A percentile compares a stretch with the other conserved stretches of the same genome.
Conservation (phyloP, 2,329 filamentous ascomycete species). For the Claviceps cyperi region DNA sequence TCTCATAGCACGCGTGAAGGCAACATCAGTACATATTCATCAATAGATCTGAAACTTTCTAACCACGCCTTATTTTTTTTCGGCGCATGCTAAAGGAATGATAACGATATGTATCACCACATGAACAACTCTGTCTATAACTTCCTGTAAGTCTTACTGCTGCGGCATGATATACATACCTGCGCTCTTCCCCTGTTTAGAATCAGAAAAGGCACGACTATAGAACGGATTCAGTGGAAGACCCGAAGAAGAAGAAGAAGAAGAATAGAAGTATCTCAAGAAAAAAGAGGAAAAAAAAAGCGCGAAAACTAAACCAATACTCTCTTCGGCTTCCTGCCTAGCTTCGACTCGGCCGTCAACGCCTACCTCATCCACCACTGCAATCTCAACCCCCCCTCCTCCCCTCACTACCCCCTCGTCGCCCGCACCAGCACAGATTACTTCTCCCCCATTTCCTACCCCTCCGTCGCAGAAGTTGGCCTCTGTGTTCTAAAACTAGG, state of each 20-base stretch:
- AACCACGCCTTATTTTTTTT: neutral
- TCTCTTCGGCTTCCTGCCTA: constrained; percentile 13
- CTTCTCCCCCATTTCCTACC: constrained; percentile 69
- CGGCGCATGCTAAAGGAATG: constrained; percentile 42
- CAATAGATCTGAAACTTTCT: neutral
- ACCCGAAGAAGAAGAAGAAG: neutral
- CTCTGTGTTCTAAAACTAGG: constrained; percentile 74
- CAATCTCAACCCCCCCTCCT: constrained; percentile 54
- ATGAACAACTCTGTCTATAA: constrained; percentile 87
- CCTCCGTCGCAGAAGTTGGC: constrained; percentile 66
- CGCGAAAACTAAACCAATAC: neutral
- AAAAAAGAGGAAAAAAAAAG: neutral
- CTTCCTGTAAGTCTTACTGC: constrained; percentile 42
- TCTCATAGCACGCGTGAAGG: no score
- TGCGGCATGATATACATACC: neutral
- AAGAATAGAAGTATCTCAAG: neutral
- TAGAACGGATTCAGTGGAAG: neutral
- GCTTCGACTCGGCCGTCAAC: constrained; percentile 83
- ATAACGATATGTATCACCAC: constrained; percentile 92
- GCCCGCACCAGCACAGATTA: constrained; percentile 79
- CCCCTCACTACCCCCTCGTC: constrained; percentile 65
- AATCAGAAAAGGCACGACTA: no score
- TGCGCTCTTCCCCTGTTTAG: no score
- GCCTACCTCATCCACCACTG: constrained; percentile 72
- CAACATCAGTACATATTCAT: no score